phyloP scores from a whole-genome alignment of 805 yeast genomes.

The Cyberlindnera veronae region DNA sequence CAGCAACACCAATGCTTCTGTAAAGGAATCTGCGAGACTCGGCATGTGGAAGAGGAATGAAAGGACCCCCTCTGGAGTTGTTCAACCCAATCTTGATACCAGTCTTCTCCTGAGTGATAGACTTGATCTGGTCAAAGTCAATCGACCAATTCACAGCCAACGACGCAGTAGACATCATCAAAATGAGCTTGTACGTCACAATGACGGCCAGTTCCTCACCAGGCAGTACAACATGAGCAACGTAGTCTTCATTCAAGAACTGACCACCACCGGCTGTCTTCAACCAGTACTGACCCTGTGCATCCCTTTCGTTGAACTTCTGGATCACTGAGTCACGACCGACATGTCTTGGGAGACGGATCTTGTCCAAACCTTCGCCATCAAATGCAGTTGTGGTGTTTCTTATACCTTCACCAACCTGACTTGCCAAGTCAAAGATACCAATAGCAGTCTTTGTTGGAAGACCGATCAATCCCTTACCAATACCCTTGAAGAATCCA shows the following conservation, averaged over 20 bases:
- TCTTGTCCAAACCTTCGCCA: conserved; percentile 68
- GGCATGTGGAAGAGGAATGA: conserved; percentile 75
- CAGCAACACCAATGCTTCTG: conserved; percentile 74
- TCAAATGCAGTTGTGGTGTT: conserved; percentile 91
- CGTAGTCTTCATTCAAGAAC: conserved; percentile 65
- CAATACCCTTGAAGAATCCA: conserved; percentile 92
- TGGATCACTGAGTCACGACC: conserved; percentile 68
- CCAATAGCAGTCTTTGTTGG: conserved; percentile 98
- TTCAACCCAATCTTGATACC: conserved; percentile 71
- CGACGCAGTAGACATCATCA: conserved; percentile 61
- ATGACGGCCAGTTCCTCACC: conserved; percentile 77
- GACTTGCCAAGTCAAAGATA: conserved; percentile 84
- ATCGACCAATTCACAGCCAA: conserved; percentile 71
- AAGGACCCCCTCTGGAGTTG: conserved; percentile 56
- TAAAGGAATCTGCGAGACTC: conserved; percentile 64
- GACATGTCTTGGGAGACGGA: conserved; percentile 78
- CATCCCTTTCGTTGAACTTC: conserved; percentile 74
- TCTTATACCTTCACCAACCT: conserved; percentile 89
- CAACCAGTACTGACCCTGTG: conserved; percentile 93
- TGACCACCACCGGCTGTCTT: conserved; percentile 80
- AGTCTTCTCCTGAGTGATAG: conserved; percentile 71
- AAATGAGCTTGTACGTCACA: conserved; percentile 66
- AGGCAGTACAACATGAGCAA: conserved; percentile 81
- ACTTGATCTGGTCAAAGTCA: conserved; percentile 56
- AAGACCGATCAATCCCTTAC: conserved; percentile 90